Base-by-base conservation (phyloP, 2,329 filamentous ascomycete species). In the Cladosporium sphaerospermum region DNA sequence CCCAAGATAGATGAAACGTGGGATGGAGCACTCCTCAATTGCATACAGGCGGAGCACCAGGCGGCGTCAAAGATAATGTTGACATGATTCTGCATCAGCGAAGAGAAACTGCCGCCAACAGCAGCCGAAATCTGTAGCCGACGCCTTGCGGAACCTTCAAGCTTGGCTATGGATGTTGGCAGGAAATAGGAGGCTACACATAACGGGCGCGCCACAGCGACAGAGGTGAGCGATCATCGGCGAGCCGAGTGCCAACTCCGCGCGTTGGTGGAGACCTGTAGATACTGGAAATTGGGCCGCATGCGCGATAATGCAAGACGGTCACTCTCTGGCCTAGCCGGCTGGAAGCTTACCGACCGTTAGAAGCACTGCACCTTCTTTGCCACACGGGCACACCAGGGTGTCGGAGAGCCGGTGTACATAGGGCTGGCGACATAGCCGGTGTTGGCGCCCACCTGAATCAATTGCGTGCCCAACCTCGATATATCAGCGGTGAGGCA, bases 61-160 rank as follows among this genome's bases (percentile, higher is more conserved):
- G 23, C 23, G 23, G 23, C 23, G 4, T 28, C 23, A 28, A 28
- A 28, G 4, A 28, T 28, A 7, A 28, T 28, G 23, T 1, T 7
- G 23, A 28, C 7, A 7, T 28, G 23, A 7, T 28, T 28, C 23
- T 28, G 23, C 23, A 28, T 28, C 23, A 28, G 23, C 23, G 7
- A 28, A 28, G 23, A 28, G 3, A 28, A 28, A 28, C 2, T 28
- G 23, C 23, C 23, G 23, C 23, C 23, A 28, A 5, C 42, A 51
- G 31, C 40, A 51, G 48, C 48, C 48, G 48, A 43, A 9, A 16
- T 36, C 34, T 6, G 18, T 33, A 36, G 48, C 48, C 48, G 48
- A 40, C 11, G 39, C 48, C n/a, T 33, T 44, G 19, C 23, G 23
- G 31, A 44, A 44, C 23, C 42, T 31, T 32, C 13, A 9, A 31